A percentile compares a stretch with the other conserved stretches of the same genome.
These are phyloP conservation scores for Triangularia verruculosa DNA, from an alignment of 2,329 filamentous ascomycete species.

Conservation along the genomic window DNA sequence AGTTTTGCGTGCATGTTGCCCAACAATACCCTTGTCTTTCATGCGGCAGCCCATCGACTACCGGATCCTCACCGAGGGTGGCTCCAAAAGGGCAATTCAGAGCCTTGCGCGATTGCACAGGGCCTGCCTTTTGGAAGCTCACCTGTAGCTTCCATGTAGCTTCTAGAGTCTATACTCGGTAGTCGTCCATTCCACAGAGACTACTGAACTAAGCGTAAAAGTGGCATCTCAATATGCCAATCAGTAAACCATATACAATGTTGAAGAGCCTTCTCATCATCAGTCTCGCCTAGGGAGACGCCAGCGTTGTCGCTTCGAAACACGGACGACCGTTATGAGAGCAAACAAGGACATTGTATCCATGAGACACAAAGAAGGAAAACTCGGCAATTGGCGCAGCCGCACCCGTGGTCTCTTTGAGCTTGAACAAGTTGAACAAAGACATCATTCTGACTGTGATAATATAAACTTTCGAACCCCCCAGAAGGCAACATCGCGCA, in stretches of 20 bases:
- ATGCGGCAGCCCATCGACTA: background rate
- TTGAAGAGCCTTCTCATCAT: no score
- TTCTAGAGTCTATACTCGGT: no score
- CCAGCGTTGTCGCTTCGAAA: background rate
- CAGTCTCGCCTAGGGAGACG: no score
- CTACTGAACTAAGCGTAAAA: no score
- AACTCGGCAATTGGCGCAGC: background rate
- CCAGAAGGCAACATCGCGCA: background rate
- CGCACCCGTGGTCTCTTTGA: background rate
- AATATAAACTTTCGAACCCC: background rate
- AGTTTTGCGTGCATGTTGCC: background rate
- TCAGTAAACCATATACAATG: no score
- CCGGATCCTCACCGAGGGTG: no score
- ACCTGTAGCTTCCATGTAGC: no score
- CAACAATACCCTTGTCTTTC: background rate
- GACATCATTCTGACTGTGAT: background rate
- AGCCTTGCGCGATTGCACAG: no score
- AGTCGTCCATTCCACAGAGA: no score
- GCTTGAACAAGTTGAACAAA: background rate
- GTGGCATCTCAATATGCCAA: no score
- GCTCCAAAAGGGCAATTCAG: no score
- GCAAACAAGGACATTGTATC: background rate
- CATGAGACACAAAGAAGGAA: background rate
- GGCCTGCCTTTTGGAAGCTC: background rate
- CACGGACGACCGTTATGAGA: background rate